These are phyloP conservation scores for Beta lomatogona DNA, from an alignment of 179 eudicot genomes.

Conservation along the genomic window DNA sequence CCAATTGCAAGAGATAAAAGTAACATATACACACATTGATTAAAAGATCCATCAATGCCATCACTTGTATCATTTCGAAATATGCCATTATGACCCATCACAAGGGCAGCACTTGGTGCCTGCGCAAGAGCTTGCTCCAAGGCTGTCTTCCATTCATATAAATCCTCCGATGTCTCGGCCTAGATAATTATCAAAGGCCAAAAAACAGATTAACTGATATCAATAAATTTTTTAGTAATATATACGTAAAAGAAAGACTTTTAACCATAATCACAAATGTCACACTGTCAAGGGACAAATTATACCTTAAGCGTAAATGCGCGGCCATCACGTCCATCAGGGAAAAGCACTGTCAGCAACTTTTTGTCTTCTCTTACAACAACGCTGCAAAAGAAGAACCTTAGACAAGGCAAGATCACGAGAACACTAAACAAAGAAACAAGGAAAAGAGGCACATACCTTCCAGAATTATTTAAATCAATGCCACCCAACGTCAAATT, in stretches of 20 bases:
- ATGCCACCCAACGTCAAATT: constrained; percentile 96
- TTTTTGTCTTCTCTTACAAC: constrained; percentile 98
- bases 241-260: background rate
- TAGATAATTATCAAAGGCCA: constrained; percentile 30
- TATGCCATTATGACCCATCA: constrained; percentile 98
- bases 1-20: constrained; percentile 4
- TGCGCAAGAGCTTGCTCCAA: constrained; percentile 97
- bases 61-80: constrained; percentile 84
- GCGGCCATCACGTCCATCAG: constrained; percentile 98
- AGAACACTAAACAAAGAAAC: background rate
- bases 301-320: constrained; percentile 97
- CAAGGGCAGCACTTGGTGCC: constrained; percentile 99
- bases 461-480: constrained; percentile 99
- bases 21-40: constrained; percentile 63
- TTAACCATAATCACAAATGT: constrained; percentile 5
- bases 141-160: constrained; percentile 98
- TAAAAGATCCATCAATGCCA: constrained; percentile 80
- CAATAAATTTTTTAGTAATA: background rate
- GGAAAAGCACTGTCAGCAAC: constrained; percentile 87
- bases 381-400: constrained; percentile 60
- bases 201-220: constrained; percentile 8
- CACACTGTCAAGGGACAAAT: background rate
- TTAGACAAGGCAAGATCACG: constrained; percentile 24
- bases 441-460: constrained; percentile 45
- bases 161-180: constrained; percentile 97